Conservation (phyloP, 768 basidiomycete species). For the Xerocomus spinulosus region DNA sequence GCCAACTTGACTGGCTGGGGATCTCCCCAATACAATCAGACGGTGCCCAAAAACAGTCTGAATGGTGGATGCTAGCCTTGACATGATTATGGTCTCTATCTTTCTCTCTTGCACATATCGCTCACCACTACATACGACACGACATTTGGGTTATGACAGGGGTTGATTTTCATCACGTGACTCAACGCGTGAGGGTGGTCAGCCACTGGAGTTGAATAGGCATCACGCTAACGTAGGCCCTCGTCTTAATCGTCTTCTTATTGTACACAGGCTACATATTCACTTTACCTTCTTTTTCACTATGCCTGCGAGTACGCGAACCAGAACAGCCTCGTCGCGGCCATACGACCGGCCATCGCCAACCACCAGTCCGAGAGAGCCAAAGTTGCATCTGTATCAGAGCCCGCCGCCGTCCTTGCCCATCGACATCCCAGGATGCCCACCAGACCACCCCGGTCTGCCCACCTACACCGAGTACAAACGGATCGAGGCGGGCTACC, state of each 20-base stretch:
- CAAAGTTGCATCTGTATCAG: background rate
- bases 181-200: slow-evolving; percentile 16
- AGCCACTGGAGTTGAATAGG: slow-evolving; percentile 23
- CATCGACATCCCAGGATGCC: background rate
- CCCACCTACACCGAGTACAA: slow-evolving; percentile 62
- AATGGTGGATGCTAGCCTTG: slow-evolving; percentile 26
- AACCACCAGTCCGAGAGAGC: slow-evolving; percentile 6
- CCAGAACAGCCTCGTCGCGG: slow-evolving; percentile 3
- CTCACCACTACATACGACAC: no score
- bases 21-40: slow-evolving; percentile 39
- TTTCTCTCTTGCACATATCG: no score
- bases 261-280: slow-evolving; percentile 27
- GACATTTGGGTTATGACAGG: slow-evolving; percentile 2
- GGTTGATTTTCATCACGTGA: slow-evolving; percentile 33
- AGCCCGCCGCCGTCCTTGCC: background rate
- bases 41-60: slow-evolving; percentile 56
- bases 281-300: slow-evolving; percentile 6
- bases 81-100: slow-evolving; percentile 3
- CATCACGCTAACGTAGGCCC: slow-evolving; percentile 11
- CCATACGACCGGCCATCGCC: slow-evolving; percentile 23
- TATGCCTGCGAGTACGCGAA: slow-evolving; percentile 23
- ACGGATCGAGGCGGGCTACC: slow-evolving; percentile 52
- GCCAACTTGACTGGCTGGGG: slow-evolving; percentile 43
- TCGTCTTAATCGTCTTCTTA: slow-evolving; percentile 16
- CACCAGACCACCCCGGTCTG: slow-evolving; percentile 41